Evolutionary conservation across 2,329 filamentous ascomycete species (phyloP).

Genomic region (Phialophora verrucosa): DNA sequence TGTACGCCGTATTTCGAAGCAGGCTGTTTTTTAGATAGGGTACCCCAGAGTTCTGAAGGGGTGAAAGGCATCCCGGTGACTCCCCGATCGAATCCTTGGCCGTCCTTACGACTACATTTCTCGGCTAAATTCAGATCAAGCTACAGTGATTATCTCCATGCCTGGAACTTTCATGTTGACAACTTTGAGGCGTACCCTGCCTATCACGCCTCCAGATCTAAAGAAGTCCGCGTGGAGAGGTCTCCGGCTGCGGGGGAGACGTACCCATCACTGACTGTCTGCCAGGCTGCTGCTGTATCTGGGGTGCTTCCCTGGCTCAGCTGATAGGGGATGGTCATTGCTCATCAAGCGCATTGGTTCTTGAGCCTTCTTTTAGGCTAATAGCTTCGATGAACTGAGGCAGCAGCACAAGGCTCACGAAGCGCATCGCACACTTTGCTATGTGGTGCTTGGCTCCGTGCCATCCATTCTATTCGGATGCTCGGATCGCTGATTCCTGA

Average conservation of each 20-base stretch:
- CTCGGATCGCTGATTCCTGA: neutral
- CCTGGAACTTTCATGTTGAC: neutral
- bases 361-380: conserved; percentile 6
- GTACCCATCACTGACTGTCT: neutral
- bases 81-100: neutral
- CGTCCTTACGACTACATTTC: neutral
- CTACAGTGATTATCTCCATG: neutral
- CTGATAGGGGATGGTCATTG: neutral
- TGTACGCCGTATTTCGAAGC: neutral
- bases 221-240: conserved; percentile 14
- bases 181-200: neutral
- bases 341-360: neutral
- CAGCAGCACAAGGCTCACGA: neutral
- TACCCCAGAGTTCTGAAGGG: neutral
- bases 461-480: neutral
- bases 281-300: neutral
- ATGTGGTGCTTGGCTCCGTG: neutral
- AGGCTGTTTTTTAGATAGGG: no score
- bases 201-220: neutral
- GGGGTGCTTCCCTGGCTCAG: neutral
- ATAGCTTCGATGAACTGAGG: neutral
- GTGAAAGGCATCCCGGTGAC: neutral
- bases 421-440: neutral
- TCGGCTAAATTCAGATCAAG: neutral
- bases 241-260: neutral